These are phyloP conservation scores for Eucalyptus fibrosa DNA, from an alignment of 345 rosid genomes.

Conservation along the genomic window DNA sequence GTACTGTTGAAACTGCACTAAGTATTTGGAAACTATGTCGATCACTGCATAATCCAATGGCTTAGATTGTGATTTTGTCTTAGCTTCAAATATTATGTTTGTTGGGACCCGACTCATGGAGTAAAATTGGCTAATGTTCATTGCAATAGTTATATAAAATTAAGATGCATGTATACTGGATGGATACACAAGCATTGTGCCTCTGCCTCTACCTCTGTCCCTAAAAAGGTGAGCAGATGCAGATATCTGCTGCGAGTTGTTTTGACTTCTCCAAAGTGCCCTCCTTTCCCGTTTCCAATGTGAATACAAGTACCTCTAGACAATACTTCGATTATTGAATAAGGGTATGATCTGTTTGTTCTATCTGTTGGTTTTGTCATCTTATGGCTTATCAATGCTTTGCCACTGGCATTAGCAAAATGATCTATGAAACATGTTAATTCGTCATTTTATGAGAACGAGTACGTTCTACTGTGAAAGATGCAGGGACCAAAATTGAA, in stretches of 20 bases:
- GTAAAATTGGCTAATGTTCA: neutral
- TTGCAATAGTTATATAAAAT: neutral
- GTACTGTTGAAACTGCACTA: neutral
- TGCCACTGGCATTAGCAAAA: neutral
- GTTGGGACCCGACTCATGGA: neutral
- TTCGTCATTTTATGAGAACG: neutral
- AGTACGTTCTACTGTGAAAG: neutral
- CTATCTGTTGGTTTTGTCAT: neutral
- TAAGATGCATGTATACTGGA: neutral
- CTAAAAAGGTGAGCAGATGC: neutral
- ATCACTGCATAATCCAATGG: neutral
- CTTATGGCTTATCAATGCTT: neutral
- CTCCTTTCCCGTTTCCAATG: neutral
- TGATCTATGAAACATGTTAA: neutral
- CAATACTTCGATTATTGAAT: neutral
- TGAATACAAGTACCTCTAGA: neutral
- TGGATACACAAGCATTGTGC: neutral
- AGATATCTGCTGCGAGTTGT: neutral
- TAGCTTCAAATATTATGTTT: neutral
- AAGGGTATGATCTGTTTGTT: neutral
- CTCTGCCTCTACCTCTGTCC: neutral
- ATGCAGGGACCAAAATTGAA: neutral
- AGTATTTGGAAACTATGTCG: neutral
- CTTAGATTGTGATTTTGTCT: neutral
- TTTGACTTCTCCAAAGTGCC: neutral